Conservation (phyloP, 192 early-diverging fungal species). For the Backusella australiensis region DNA sequence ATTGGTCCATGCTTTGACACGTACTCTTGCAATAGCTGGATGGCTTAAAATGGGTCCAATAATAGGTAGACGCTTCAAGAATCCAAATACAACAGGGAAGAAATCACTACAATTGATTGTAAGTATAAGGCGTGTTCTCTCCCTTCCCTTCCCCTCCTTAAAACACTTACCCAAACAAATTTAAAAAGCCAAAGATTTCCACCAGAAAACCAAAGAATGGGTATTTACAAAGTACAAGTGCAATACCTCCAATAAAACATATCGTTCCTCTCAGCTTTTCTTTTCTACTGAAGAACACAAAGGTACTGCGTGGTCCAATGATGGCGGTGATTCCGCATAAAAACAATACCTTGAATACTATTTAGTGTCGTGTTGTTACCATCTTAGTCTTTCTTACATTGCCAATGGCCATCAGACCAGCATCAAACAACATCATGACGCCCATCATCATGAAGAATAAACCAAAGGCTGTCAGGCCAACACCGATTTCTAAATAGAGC, state of each 20-base stretch:
- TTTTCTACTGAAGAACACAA: conserved; percentile 79
- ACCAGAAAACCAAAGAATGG: conserved; percentile 86
- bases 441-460: conserved; percentile 90
- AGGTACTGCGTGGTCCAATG: conserved; percentile 87
- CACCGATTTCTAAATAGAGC: conserved; percentile 73
- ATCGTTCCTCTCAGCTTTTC: conserved; percentile 90
- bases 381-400: conserved; percentile 61
- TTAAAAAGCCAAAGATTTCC: conserved; percentile 94
- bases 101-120: conserved; percentile 70
- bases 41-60: conserved; percentile 86
- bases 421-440: conserved; percentile 94
- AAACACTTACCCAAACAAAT: conserved; percentile 85
- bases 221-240: conserved; percentile 88
- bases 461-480: conserved; percentile 92
- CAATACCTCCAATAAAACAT: conserved; percentile 86
- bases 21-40: conserved; percentile 78
- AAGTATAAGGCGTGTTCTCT: no score
- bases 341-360: conserved; percentile 72
- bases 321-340: conserved; percentile 84
- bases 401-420: conserved; percentile 92
- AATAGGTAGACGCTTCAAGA: conserved; percentile 84
- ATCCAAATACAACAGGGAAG: conserved; percentile 89
- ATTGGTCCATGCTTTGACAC: neutral
- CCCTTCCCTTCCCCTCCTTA: neutral
- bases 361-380: neutral